These are phyloP conservation scores for Borealophlyctis nickersoniae DNA, from an alignment of 192 early-diverging fungal genomes.

Conservation along the genomic window DNA sequence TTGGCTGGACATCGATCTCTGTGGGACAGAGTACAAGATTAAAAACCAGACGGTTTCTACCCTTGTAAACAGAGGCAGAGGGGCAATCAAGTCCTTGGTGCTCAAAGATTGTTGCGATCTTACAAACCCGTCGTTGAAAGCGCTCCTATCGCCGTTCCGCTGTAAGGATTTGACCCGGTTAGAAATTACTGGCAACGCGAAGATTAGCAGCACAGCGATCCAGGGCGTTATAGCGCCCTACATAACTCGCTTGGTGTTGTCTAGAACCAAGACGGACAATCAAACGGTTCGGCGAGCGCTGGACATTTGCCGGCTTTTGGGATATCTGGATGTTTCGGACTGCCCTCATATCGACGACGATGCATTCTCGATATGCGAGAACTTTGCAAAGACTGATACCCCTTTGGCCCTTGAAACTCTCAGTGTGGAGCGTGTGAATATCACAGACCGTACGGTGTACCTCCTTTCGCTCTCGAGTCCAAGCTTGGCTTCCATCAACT, in stretches of 20 bases:
- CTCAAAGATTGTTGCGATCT: not conserved
- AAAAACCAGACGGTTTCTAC: not conserved
- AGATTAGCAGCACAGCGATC: constrained; percentile 3
- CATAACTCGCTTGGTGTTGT: not conserved
- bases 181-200: not conserved
- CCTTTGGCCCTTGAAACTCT: too few relatives aligned
- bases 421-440: too few relatives aligned
- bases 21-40: not conserved
- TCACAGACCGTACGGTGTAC: not conserved
- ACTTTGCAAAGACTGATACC: too few relatives aligned
- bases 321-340: not conserved
- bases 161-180: not conserved
- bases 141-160: not conserved
- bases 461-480: not conserved
- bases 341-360: too few relatives aligned
- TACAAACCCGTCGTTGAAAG: constrained; percentile 1
- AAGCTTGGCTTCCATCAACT: not conserved
- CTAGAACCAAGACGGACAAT: not conserved
- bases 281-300: constrained; percentile 1
- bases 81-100: not conserved
- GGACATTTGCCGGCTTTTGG: constrained; percentile 6
- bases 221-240: not conserved
- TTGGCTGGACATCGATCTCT: not conserved
- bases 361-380: too few relatives aligned
- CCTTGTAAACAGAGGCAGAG: not conserved